Conservation (phyloP, 2,329 filamentous ascomycete genomes). For the Diaporthe eres region DNA sequence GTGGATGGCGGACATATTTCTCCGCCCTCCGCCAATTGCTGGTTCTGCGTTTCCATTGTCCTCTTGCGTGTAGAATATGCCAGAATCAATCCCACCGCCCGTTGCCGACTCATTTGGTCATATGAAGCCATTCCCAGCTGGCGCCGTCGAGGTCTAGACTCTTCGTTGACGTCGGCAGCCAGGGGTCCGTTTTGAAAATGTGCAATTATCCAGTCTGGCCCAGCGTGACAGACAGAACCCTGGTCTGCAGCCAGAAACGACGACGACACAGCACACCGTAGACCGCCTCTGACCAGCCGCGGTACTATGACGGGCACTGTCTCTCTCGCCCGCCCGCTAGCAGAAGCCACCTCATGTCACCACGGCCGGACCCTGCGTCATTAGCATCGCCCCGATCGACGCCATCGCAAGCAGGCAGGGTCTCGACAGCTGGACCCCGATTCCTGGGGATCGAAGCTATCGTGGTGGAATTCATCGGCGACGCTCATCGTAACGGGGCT, state of each 20-base stretch:
- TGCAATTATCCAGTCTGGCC: not conserved
- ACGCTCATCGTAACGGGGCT: not conserved
- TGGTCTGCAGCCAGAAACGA: not conserved
- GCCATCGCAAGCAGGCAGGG: conserved; percentile 15
- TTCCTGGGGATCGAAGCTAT: not conserved
- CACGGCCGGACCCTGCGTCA: conserved; percentile 14
- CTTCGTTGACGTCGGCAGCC: not conserved
- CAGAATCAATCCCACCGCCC: not conserved
- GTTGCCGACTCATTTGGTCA: not conserved
- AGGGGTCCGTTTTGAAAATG: too few species aligned
- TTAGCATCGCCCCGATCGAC: conserved; percentile 18
- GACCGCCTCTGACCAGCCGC: conserved; percentile 4
- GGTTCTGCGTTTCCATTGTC: not conserved
- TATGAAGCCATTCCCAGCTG: not conserved
- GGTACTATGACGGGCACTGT: conserved; percentile 7
- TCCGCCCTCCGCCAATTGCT: not conserved
- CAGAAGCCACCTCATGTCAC: not conserved
- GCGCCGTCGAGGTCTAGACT: conserved; percentile 11
- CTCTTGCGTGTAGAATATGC: not conserved
- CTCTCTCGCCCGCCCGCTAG: not conserved
- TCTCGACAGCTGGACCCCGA: conserved; percentile 10
- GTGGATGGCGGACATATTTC: conserved; percentile 4
- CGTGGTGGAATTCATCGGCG: not conserved
- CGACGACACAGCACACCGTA: not conserved
- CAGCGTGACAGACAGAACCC: too few species aligned